Base-by-base conservation (phyloP, 2,329 filamentous ascomycete genomes). In the Paraphaeosphaeria sporulosa region DNA sequence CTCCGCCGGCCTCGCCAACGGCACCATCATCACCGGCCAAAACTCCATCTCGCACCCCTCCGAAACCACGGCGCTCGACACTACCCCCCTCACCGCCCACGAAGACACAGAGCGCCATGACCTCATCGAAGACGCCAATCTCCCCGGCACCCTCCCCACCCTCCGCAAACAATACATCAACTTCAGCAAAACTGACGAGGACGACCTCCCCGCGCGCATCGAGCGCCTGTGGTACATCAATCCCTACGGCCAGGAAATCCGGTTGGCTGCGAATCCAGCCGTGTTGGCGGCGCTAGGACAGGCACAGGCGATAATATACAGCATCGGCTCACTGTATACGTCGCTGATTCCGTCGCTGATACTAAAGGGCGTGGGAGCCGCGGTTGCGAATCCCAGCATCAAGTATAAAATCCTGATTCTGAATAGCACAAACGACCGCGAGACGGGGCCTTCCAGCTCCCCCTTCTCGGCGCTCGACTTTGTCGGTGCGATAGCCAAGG, bases 161-260 rank as follows among this genome's bases (percentile, higher is more conserved):
- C 83, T 98, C 1, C 86, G 94, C 7, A 89, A 90, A 59, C 92
- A 90, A 53, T 92, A 96, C 64, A 93, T 97, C 61, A 82, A 84
- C 4, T 96, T 97, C 75, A 90, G 86, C 71, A 98, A 98, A 79
- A 65, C 70, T 3, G 83, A 87, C 42, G 89, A 93, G 64, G 87
- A 91, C 62, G 91, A 94, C 57, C 83, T 98, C 1, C 86, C 92
- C 0, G 85, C 90, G 0, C 85, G 92, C 30, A 96, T 98, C 67
- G 84, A 89, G 57, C 82, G 94, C 2, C 85, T 98, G 34, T 98
- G 93, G 93, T 98, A 98, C 81, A 98, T 98, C 80, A 98, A 97
- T 72, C 94, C 94, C 0, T 98, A 97, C 76, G 94, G 94, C n/a
- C 93, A 97, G 74, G 94, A 97, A 78, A 97, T 98, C 67, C 87